Evolutionary conservation across 805 yeast species (phyloP), one percentile per base, ranked within the genome.

Genomic region (Teunomyces atbi): DNA sequence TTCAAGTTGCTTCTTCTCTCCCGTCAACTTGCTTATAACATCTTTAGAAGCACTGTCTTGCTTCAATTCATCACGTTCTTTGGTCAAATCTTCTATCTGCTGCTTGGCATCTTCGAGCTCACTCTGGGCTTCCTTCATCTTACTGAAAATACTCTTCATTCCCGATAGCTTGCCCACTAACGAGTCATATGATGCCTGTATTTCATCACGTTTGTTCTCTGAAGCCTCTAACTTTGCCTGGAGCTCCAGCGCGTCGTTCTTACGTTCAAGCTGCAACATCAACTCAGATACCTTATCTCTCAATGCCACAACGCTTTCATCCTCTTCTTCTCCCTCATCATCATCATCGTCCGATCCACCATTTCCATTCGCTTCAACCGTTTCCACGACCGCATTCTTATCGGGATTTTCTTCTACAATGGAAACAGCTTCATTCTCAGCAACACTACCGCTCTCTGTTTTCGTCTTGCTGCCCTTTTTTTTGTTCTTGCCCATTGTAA

Each of bases 81-180:
- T 23, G 11, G 47, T 42, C 49, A 64, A 46, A 23, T 41, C 35
- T 10, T 64, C 74, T 16, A 66, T 55, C 12, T 41, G 70, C 13
- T 73, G 78, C 52, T 79, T 78, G 1, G 78, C 72, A 4, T 66
- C 69, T 35, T 78, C 88, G 15, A 87, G 67, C 53, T 85, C 87
- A 2, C 62, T 66, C 57, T 86, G 84, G 0, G 89, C 70, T 47
- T 79, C 84, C 58, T 86, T 84, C 88, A 86, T 84, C 52, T 86
- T 86, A 44, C 64, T 66, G 62, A 86, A 86, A 2, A 86, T 77
- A 0, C 83, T 69, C 53, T 85, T 86, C 92, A 86, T 86, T 2
- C 87, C 78, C 1, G 89, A 78, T 13, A 87, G 61, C 59, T 84
- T 76, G 51, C 79, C 79, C 48, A 87, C 62, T 27, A 87, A 64